Conservation (phyloP, 2,329 filamentous ascomycete genomes). For the Aureobasidium melanogenum region DNA sequence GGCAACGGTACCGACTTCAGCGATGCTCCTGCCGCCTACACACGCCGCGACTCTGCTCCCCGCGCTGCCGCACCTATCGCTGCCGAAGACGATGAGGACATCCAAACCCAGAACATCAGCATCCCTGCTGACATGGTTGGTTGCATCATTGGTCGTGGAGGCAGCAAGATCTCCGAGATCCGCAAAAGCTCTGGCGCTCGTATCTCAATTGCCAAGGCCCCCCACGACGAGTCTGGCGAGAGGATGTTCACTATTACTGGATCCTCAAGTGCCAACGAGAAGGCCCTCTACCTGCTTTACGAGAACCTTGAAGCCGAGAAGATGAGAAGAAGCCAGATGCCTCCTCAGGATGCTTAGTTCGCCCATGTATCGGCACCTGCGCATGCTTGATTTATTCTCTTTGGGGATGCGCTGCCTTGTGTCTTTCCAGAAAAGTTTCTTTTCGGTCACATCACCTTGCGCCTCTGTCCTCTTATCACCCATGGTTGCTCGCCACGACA, state of each 20-base stretch:
- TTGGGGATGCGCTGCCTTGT: neutral
- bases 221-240: conserved; percentile 95
- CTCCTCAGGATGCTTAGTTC: conserved; percentile 22
- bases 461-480: neutral
- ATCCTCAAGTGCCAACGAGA: conserved; percentile 86
- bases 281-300: conserved; percentile 89
- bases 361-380: neutral
- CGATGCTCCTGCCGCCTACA: conserved; percentile 62
- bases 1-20: conserved; percentile 98
- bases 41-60: conserved; percentile 65
- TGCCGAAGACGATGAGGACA: conserved; percentile 93
- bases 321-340: conserved; percentile 85
- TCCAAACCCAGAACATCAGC: conserved; percentile 98
- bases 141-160: conserved; percentile 92
- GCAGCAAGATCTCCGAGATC: conserved; percentile 98
- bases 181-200: conserved; percentile 91
- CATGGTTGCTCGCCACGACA: conserved; percentile 2
- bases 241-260: conserved; percentile 99
- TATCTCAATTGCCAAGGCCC: conserved; percentile 95
- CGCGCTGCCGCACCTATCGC: conserved; percentile 73
- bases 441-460: neutral
- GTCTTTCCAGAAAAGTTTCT: neutral
- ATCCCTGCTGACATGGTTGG: conserved; percentile 99
- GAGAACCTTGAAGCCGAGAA: conserved; percentile 99
- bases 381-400: neutral